Conservation (phyloP, 2,329 filamentous ascomycete species). For the Penicillium sp. region DNA sequence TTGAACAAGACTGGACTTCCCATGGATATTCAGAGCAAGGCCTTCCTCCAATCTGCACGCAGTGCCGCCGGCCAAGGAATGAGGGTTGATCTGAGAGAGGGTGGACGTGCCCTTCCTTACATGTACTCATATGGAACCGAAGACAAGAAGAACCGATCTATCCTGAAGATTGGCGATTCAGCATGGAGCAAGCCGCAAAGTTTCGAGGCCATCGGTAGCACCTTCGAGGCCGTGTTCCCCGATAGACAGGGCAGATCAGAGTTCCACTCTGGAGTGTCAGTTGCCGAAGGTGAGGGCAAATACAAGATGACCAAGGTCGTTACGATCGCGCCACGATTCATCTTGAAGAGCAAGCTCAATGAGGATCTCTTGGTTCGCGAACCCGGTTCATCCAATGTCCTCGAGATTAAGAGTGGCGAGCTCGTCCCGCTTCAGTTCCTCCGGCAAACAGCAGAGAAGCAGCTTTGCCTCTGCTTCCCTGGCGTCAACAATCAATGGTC, state of each 20-base stretch:
- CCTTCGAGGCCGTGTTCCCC: conserved; percentile 81
- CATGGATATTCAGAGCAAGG: conserved; percentile 85
- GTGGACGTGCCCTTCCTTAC: conserved; percentile 75
- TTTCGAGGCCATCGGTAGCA: conserved; percentile 96
- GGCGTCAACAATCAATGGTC: conserved; percentile 98
- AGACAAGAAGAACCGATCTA: conserved; percentile 86
- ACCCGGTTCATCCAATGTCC: conserved; percentile 84
- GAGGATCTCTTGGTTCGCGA: conserved; percentile 91
- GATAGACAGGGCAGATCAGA: conserved; percentile 73
- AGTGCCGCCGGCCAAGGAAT: conserved; percentile 81
- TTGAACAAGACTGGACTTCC: conserved; percentile 93
- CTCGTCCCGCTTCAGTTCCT: conserved; percentile 88
- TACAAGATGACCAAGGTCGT: conserved; percentile 98
- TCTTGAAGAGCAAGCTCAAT: conserved; percentile 88
- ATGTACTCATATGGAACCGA: conserved; percentile 95
- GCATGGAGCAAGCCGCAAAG: conserved; percentile 97
- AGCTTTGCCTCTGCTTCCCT: conserved; percentile 89
- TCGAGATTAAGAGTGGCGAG: conserved; percentile 76
- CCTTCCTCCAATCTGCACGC: conserved; percentile 80
- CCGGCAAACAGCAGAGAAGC: conserved; percentile 79
- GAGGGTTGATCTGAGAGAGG: conserved; percentile 55
- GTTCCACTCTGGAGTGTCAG: conserved; percentile 87
- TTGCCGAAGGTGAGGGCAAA: conserved; percentile 91
- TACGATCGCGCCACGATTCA: conserved; percentile 87
- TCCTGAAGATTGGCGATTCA: conserved; percentile 86